phyloP scores from a whole-genome alignment of 495 filamentous ascomycete species.

The Tuber calosporum region DNA sequence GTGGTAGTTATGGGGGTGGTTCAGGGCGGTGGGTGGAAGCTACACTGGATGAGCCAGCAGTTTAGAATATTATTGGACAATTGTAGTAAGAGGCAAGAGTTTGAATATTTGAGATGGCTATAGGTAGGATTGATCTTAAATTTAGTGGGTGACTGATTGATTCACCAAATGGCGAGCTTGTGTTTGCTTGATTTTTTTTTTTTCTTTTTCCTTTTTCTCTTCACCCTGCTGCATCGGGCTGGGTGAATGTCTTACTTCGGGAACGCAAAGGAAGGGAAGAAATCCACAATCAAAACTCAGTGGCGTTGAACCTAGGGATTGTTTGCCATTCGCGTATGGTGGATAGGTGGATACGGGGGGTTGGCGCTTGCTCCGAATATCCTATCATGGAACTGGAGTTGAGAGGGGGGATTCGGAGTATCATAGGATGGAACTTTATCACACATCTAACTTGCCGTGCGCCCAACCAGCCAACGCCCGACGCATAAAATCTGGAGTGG shows the following conservation, averaged over 20 bases:
- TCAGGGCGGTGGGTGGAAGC: not conserved
- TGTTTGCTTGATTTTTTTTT: conserved; percentile 12
- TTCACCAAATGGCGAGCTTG: conserved; percentile 5
- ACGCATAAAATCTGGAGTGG: not conserved
- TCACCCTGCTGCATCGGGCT: not conserved
- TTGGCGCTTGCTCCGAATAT: not conserved
- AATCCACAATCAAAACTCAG: not conserved
- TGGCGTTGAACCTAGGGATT: not conserved
- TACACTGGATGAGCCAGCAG: not conserved
- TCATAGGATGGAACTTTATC: not conserved
- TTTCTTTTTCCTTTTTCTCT: not conserved
- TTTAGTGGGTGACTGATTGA: not conserved
- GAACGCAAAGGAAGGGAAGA: not conserved
- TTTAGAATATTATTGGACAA: not conserved
- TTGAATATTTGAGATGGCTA: not conserved
- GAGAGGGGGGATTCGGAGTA: not conserved
- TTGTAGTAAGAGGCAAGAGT: not conserved
- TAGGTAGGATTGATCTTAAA: conserved; percentile 20
- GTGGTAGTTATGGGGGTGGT: not conserved
- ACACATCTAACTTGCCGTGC: too few species aligned
- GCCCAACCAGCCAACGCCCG: not conserved
- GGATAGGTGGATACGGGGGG: not conserved
- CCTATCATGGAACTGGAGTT: not conserved
- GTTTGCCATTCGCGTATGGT: not conserved
- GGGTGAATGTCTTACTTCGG: not conserved